Evolutionary conservation across 257 asterid species (phyloP).

Genomic region (Solanum ossicruentum): DNA sequence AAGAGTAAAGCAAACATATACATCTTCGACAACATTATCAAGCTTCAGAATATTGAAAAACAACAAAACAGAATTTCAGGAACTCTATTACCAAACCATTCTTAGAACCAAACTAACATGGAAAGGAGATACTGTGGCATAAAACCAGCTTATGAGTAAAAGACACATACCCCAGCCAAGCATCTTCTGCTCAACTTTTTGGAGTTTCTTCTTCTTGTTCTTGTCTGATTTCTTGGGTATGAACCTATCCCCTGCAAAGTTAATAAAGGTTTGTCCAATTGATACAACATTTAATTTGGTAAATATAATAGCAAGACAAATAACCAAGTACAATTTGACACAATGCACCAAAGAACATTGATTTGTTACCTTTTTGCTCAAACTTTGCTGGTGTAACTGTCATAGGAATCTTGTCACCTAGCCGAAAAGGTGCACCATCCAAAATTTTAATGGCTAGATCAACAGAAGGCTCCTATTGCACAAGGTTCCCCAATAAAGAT

Average conservation of each 20-base stretch:
- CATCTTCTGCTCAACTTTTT: constrained; percentile 86
- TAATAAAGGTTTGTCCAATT: neutral
- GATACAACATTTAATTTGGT: neutral
- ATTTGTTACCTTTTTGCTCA: constrained; percentile 77
- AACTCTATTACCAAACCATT: neutral
- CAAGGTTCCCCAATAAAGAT: neutral
- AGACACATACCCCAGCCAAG: constrained; percentile 86
- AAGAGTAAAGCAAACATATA: neutral
- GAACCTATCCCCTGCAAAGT: constrained; percentile 59
- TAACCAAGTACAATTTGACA: neutral
- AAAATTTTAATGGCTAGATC: constrained; percentile 67
- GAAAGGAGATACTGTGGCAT: neutral
- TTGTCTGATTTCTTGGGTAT: constrained; percentile 78
- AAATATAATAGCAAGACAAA: neutral
- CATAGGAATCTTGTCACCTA: constrained; percentile 64
- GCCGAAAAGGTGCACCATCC: constrained; percentile 84
- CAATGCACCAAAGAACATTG: constrained; percentile 4
- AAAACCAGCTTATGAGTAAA: neutral
- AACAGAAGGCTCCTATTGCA: constrained; percentile 87
- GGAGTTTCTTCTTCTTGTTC: constrained; percentile 76
- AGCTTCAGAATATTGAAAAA: neutral
- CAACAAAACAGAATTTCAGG: neutral
- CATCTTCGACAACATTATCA: neutral
- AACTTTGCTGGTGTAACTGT: constrained; percentile 75
- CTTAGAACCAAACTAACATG: neutral